Evolutionary conservation across 768 basidiomycete genomes (phyloP), one percentile per base, ranked within the genome.

Genomic region (Naganishia vishniacii): DNA sequence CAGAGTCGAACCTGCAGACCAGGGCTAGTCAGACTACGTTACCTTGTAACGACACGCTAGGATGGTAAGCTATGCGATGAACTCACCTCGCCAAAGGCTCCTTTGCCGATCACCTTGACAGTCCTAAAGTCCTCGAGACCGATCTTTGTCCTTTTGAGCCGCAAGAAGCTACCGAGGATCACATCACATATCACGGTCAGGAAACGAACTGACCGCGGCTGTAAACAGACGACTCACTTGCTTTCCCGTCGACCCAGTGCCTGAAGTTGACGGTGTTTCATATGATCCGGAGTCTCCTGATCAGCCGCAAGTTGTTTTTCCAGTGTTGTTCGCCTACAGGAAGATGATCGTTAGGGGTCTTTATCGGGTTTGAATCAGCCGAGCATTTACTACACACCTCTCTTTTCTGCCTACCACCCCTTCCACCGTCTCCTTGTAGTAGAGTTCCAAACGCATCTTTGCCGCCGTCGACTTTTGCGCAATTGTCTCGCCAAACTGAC

Each of bases 61-160:
- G 59, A 16, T 9, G n/a, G 25, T 20, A 45, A 8, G 9, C 31
- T 4, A 8, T 3, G n/a, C n/a, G n/a, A n/a, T n/a, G n/a, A n/a
- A 77, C 83, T 41, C 72, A 90, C 91, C 81, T 99, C 94, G 75
- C 95, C 93, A 72, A 99, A 99, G 18, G 95, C 95, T 67, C 95
- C 95, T 79, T 95, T 97, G 23, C 95, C 95, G 70, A 99, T 99
- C 48, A 99, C 92, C 76, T 98, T 98, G 72, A 99, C 91, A 4
- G 94, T 98, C 68, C 87, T 82, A 80, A 99, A 99, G 78, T 98
- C 88, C 66, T 88, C 85, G 64, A 97, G 80, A 2, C 92, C 91
- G 12, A 99, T 82, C 71, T 88, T 89, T 29, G 95, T 97, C 53
- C 94, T 82, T 61, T 86, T 83, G 58, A 97, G 81, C 11, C 95